Percentiles rank a stretch among this genome's conserved stretches.
Evolutionary conservation across 2,329 filamentous ascomycete genomes (phyloP).

Genomic region (Coleophoma cylindrospora): DNA sequence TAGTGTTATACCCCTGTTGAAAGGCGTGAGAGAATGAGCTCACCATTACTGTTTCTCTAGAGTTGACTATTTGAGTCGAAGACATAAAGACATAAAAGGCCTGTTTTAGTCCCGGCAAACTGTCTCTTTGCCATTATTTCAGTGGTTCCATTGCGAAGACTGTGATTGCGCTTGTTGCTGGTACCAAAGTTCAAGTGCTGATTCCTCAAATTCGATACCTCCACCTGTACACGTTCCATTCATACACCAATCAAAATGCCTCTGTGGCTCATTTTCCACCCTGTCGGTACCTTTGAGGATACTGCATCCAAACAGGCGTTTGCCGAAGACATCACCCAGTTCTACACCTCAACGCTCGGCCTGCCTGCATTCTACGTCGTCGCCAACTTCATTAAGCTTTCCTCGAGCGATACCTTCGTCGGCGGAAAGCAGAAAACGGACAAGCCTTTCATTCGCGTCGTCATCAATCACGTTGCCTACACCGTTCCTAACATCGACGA

Average conservation of each 20-base stretch:
- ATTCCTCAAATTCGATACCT: too few species aligned
- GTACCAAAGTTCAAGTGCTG: too few species aligned
- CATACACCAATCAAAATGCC: constrained; percentile 29
- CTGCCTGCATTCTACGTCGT: constrained; percentile 40
- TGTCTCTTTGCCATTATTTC: too few species aligned
- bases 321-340: constrained; percentile 28
- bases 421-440: constrained; percentile 22
- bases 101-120: too few species aligned
- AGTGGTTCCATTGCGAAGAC: too few species aligned
- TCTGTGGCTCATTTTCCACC: constrained; percentile 37
- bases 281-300: constrained; percentile 27
- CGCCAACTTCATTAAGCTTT: constrained; percentile 31
- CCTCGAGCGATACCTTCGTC: constrained; percentile 22
- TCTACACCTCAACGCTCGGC: constrained; percentile 15
- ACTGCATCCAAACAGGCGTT: constrained; percentile 24
- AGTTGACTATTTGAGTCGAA: too few species aligned
- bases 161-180: too few species aligned
- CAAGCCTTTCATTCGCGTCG: constrained; percentile 31
- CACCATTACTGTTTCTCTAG: too few species aligned
- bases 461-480: constrained; percentile 19
- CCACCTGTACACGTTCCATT: too few species aligned
- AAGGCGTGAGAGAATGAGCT: too few species aligned
- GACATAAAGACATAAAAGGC: too few species aligned
- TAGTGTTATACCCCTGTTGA: too few species aligned
- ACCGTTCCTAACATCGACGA: constrained; percentile 21